phyloP scores from a whole-genome alignment of 2,329 filamentous ascomycete species.

The Venturia pyrina region DNA sequence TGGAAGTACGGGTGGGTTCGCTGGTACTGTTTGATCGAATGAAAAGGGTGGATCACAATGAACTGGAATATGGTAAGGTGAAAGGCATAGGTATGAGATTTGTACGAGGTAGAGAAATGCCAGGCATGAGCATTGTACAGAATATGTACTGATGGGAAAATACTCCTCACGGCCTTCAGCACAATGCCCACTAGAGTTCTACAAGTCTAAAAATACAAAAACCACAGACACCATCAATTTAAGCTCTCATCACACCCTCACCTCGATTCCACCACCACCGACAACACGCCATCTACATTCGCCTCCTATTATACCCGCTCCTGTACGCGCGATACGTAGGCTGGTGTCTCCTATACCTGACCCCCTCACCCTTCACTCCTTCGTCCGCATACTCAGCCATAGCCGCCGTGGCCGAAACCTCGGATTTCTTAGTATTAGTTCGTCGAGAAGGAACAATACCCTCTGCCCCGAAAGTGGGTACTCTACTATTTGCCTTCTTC shows the following conservation, averaged over 20 bases:
- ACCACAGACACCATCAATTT: neutral
- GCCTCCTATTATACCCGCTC: neutral
- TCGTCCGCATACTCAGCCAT: neutral
- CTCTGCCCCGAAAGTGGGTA: neutral
- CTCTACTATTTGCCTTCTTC: neutral
- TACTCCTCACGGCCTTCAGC: too few species aligned
- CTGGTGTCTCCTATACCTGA: neutral
- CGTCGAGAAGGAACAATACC: neutral
- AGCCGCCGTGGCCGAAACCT: neutral
- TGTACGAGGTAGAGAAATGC: neutral
- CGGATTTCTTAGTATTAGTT: neutral
- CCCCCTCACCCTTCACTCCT: neutral
- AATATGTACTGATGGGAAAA: too few species aligned
- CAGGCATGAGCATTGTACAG: too few species aligned
- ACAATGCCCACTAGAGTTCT: neutral
- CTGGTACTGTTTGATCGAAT: slow-evolving; percentile 12
- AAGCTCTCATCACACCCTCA: too few species aligned
- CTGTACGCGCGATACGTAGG: neutral
- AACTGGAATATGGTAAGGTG: neutral
- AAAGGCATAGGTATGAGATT: neutral
- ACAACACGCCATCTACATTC: neutral
- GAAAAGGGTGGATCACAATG: neutral
- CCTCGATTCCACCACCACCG: neutral
- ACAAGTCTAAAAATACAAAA: neutral
- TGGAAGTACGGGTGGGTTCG: slow-evolving; percentile 65